Evolutionary conservation across 768 basidiomycete species (phyloP).

Genomic region (Russula earlei): DNA sequence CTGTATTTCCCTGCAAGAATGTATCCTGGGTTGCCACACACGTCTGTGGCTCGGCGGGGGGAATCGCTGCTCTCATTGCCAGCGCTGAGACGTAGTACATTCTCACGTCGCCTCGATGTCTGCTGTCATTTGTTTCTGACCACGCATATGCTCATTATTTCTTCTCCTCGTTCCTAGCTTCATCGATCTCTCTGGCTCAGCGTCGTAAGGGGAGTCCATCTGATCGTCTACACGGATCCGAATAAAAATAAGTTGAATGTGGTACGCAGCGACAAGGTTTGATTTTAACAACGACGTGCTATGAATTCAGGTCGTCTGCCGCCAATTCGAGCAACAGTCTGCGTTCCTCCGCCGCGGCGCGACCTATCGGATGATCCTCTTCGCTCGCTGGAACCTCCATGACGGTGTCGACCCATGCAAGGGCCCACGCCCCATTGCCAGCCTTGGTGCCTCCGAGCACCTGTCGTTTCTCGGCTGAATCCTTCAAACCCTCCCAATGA

Average conservation of each 20-base stretch:
- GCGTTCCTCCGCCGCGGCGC: slow-evolving; percentile 14
- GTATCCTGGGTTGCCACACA: too few species aligned
- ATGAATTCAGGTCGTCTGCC: slow-evolving; percentile 1
- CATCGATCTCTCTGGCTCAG: too few species aligned
- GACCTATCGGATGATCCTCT: slow-evolving; percentile 18
- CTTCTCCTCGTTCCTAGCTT: too few species aligned
- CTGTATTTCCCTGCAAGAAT: too few species aligned
- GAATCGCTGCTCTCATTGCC: too few species aligned
- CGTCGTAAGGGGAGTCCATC: too few species aligned
- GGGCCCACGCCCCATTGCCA: slow-evolving; percentile 72
- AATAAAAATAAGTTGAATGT: slow-evolving; percentile 4
- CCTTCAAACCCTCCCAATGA: slow-evolving; percentile 51
- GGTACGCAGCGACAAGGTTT: too few species aligned
- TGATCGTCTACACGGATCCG: background rate
- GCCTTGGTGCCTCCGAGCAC: slow-evolving; percentile 64
- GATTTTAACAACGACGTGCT: background rate
- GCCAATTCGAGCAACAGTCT: slow-evolving; percentile 5
- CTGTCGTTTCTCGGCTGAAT: slow-evolving; percentile 32
- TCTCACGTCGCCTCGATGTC: too few species aligned
- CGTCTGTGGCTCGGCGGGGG: too few species aligned
- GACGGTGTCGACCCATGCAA: slow-evolving; percentile 64
- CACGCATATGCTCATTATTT: too few species aligned
- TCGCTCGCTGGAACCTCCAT: slow-evolving; percentile 27
- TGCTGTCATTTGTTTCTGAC: too few species aligned
- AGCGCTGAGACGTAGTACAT: too few species aligned